Evolutionary conservation across 768 basidiomycete species (phyloP), one percentile per base, ranked within the genome.

Genomic region (Mycena olivaceomarginata): DNA sequence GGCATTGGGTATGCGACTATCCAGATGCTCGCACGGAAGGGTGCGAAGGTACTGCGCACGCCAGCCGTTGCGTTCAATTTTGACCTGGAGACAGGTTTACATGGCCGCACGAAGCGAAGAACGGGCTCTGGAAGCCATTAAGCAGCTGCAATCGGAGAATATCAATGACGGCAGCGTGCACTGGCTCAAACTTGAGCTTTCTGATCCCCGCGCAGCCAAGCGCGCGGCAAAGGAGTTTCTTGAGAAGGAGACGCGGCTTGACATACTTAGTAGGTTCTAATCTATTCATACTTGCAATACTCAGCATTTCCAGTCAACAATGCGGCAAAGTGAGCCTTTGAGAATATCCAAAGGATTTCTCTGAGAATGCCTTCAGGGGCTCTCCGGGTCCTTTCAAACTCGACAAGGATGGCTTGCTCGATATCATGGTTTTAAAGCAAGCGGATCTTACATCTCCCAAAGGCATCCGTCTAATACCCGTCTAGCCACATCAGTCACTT

Each of bases 401-500:
- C 46, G 63, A 63, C 39, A 40, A 46, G 4, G 65, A 79, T 59
- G 78, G 78, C 1, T 56, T 79, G 4, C 65, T 63, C 16, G 69
- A 77, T 67, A 82, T 77, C 46, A 81, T 81, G 72, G 75, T 77
- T 12, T 76, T 74, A 13, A 82, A 81, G 80, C 81, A 60, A 22
- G 80, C 65, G n/a, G 15, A 20, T 56, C 43, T 74, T 25, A 25
- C 48, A 59, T 37, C 8, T 18, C 13, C 3, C 39, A 51, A 12
- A 0, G 9, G 25, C 37, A 7, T 25, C 15, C 31, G 18, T n/a
- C 57, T 70, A 9, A 57, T 31, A 43, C 37, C 39, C 69, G 51
- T 62, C 68, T 70, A 92, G 92, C 53, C 86, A 87, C 64, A 82
- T 92, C 66, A 85, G 88, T 43, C 88, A 88, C 0, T 89, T 90